Base-by-base conservation (phyloP, 106 monocot genomes). In the Vanilla planifolia region DNA sequence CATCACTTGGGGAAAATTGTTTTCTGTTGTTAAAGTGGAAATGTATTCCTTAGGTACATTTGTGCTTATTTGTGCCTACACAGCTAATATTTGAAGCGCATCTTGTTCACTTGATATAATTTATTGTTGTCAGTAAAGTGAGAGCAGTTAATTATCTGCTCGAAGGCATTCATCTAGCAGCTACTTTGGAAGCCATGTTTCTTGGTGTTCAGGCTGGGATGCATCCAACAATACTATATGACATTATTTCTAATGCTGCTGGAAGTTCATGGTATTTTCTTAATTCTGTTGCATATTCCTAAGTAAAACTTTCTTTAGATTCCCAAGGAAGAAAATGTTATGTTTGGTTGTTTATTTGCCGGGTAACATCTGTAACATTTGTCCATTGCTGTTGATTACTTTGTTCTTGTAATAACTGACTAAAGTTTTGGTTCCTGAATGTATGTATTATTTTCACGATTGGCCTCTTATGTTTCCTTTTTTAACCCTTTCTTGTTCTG, bases 161-260 rank as follows among this genome's bases (percentile, higher is more conserved):
- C 40, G 84, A 90, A 70, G 73, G 84, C 29, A 87, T 96, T 79
- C 95, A 96, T 74, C 60, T 96, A 67, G 73, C 80, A 75, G 78
- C 79, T 60, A 68, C 95, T 59, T 64, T 96, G 55, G 95, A 96
- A 71, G 90, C 95, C 43, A 81, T 83, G 53, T 96, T 81, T 66
- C 79, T 96, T 42, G 95, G 95, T 62, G 78, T 77, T 71, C 61
- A 79, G 29, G 84, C 84, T 63, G 90, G 90, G 17, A 68, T 90
- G 69, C 95, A 96, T 68, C 95, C 95, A 55, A 69, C 53, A 35
- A 86, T 96, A 73, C 65, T 96, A 23, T 96, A 87, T 77, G 77
- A 96, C 30, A 96, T 96, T 65, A 87, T 96, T 55, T 87, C 90
- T 34, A 87, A 90, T 84, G 95, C 95, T 79, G 95, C 90, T 67